Evolutionary conservation across 1,139 yeast genomes (phyloP), one percentile per base, ranked within the genome.

Genomic region (Candida neerlandica): DNA sequence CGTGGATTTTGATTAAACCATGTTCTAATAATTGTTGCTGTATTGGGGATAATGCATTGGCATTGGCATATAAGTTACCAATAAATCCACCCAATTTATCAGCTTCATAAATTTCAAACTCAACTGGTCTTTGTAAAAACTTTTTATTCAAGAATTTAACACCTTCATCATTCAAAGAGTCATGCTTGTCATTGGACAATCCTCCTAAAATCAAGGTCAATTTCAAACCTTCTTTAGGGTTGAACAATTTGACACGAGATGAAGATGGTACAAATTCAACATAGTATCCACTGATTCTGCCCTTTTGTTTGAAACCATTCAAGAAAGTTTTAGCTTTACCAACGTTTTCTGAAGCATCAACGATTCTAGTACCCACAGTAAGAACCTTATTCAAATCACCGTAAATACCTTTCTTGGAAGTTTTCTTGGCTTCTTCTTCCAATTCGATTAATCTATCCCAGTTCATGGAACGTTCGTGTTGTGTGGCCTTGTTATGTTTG

Each of bases 1-100:
- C 90, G 59, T 89, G 95, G 18, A 82, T 67, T 55, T 80, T 75
- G 15, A 82, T 88, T 49, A 80, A 75, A 2, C 96, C 97, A 52
- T 80, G 80, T 45, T 77, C 77, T 54, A 87, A 73, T 50, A 90
- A 72, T n/a, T 73, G 66, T 5, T 78, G 70, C 58, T 88, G 91
- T 49, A 86, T 75, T 12, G 96, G 91, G 23, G 58, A 53, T 32
- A 70, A 63, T 21, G 76, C 70, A 44, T 77, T 76, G 7, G 81
- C 77, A 21, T 80, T 80, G 12, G 82, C 63, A 61, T 72, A 86
- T 47, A 89, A 61, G 58, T 85, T 82, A 46, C 96, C 96, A 62
- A 89, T 82, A 59, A 89, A 90, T 0, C 88, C 89, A 51, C 96
- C 96, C 52, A 86, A 76, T 62, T 85, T 87, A 64, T 90, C 97